A percentile compares a stretch with the other conserved stretches of the same genome.
phyloP scores from a whole-genome alignment of 495 filamentous ascomycete genomes.

The Lasiosphaeria ovina region DNA sequence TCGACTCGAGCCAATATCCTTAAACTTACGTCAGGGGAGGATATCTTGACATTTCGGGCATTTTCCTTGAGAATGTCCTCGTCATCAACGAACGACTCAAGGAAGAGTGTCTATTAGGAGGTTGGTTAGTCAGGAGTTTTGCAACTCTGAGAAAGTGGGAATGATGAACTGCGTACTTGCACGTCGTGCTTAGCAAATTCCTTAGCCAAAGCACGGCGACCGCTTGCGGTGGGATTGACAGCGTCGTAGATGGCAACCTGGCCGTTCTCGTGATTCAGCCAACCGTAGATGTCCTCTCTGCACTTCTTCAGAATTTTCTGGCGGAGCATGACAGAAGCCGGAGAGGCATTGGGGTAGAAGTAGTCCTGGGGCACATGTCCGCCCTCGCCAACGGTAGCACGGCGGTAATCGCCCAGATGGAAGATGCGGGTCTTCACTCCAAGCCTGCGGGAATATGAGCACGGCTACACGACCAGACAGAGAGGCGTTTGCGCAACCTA shows the following conservation, averaged over 20 bases:
- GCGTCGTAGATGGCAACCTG: slow-evolving; percentile 99
- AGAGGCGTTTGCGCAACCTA: slow-evolving; percentile 38
- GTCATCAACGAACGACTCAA: slow-evolving; percentile 93
- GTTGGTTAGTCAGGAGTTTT: slow-evolving; percentile 11
- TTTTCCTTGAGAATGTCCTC: slow-evolving; percentile 95
- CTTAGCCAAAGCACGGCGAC: slow-evolving; percentile 83
- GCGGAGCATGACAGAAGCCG: slow-evolving; percentile 79
- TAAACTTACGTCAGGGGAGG: slow-evolving; percentile 80
- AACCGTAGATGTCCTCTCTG: slow-evolving; percentile 93
- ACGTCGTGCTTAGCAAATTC: slow-evolving; percentile 97
- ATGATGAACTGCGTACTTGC: slow-evolving; percentile 53
- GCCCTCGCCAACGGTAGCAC: slow-evolving; percentile 81
- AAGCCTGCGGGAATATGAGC: slow-evolving; percentile 57
- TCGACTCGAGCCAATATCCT: neutral
- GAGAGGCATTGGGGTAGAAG: slow-evolving; percentile 92
- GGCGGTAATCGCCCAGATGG: slow-evolving; percentile 94
- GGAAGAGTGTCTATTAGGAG: slow-evolving; percentile 74
- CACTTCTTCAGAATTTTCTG: slow-evolving; percentile 98
- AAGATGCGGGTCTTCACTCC: slow-evolving; percentile 98
- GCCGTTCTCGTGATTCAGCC: slow-evolving; percentile 93
- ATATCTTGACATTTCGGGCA: slow-evolving; percentile 95
- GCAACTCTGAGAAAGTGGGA: neutral
- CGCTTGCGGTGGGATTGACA: slow-evolving; percentile 85
- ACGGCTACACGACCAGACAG: neutral
- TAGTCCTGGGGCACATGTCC: slow-evolving; percentile 95